Base-by-base conservation (phyloP, 1,139 yeast genomes). In the Arxiozyma bovina region DNA sequence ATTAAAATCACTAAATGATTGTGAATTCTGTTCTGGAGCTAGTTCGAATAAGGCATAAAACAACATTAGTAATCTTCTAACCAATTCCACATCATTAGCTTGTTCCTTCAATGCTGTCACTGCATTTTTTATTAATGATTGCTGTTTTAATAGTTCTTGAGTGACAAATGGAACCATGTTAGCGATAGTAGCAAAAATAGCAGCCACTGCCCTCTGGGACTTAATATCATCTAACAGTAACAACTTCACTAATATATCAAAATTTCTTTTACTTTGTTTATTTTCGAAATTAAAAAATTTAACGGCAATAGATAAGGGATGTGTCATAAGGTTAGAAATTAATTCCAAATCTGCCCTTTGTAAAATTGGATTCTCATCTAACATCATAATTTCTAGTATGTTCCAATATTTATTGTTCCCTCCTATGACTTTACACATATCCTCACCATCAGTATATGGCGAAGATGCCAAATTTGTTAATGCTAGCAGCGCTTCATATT, bases 391-490 rank as follows among this genome's bases (percentile, higher is more conserved):
- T 57, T 74, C 77, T 22, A 78, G 57, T 21, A 64, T 63, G 7
- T 61, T 49, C 78, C 79, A 77, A 47, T 73, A 74, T 9, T 63
- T 59, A 9, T 63, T 58, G 20, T 69, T 66, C 20, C 74, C 68
- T 1, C 60, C 63, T 40, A 67, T 62, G 4, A 61, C 54, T 50
- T 61, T 61, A 55, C 69, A 62, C 34, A 67, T 56, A 41, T 66
- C 68, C 18, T 75, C 67, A 47, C 75, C 70, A 20, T 63, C 65
- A 18, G 67, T 68, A 41, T 68, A 68, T 42, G 68, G 70, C 8
- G 68, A 61, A 2, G 80, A 72, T 3, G 81, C 80, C 23, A 78
- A 60, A 57, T 78, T 78, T 2, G 82, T 78, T 42, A 78, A 66
- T 0, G 81, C 81, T 43, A 77, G 61, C 42, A 78, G 65, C 0